Evolutionary conservation across 2,329 filamentous ascomycete species (phyloP).

Genomic region (Falciphora oryzae): DNA sequence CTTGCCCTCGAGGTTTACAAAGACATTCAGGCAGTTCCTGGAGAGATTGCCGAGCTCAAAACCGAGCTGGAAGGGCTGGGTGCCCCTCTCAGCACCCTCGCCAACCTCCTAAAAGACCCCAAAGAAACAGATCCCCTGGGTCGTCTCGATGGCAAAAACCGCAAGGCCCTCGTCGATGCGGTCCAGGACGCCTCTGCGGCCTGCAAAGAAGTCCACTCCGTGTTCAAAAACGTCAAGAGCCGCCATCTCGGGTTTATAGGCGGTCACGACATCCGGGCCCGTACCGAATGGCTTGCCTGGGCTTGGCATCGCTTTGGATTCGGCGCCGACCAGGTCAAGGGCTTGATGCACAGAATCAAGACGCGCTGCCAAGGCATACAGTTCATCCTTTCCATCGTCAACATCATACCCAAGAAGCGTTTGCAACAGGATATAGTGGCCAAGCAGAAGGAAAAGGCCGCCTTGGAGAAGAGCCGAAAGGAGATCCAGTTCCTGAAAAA

Average conservation of each 20-base stretch:
- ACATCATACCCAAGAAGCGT: not conserved
- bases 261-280: not conserved
- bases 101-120: not conserved
- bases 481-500: conserved; percentile 2
- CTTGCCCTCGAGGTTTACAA: not conserved
- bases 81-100: not conserved
- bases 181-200: not conserved
- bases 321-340: not conserved
- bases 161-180: not conserved
- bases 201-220: not conserved
- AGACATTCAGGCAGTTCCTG: not conserved
- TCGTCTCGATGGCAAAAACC: not conserved
- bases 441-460: not conserved
- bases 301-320: not conserved
- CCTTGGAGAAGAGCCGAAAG: not conserved
- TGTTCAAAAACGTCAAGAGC: not conserved
- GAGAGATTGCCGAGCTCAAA: not conserved
- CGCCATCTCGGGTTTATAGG: not conserved
- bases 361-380: not conserved
- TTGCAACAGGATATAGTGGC: not conserved
- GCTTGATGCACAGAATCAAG: not conserved
- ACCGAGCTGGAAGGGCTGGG: not conserved
- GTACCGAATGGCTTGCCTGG: not conserved
- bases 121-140: not conserved
- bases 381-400: not conserved